A percentile compares a stretch with the other conserved stretches of the same genome.
Evolutionary conservation across 139 green algal genomes (phyloP).

Genomic region (Closterium sp.): DNA sequence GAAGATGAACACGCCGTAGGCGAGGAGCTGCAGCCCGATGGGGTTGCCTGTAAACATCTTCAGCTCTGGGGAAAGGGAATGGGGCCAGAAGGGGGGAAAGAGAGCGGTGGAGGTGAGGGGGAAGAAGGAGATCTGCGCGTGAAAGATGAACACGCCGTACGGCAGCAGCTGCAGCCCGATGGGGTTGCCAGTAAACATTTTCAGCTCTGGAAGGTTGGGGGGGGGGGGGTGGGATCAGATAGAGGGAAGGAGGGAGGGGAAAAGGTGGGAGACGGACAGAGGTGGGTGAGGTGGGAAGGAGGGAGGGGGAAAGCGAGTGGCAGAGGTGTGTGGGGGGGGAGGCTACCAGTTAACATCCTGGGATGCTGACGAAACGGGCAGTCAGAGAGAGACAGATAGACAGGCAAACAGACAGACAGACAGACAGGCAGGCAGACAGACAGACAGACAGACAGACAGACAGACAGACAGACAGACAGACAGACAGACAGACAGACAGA

Average conservation of each 20-base stretch:
- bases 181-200: constrained; percentile 74
- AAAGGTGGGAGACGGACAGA: background rate
- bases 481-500: too few species aligned
- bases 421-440: too few species aligned
- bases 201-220: constrained; percentile 50
- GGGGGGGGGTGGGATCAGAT: background rate
- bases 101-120: constrained; percentile 60
- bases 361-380: too few species aligned
- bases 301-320: too few species aligned
- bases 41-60: constrained; percentile 77
- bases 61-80: constrained; percentile 49
- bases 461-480: too few species aligned
- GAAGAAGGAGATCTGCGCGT: constrained; percentile 75
- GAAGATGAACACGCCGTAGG: constrained; percentile 85
- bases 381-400: constrained; percentile 60
- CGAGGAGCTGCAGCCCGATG: constrained; percentile 70
- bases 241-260: too few species aligned
- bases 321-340: too few species aligned
- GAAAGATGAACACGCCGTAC: constrained; percentile 69
- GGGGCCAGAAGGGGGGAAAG: background rate
- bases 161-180: constrained; percentile 70
- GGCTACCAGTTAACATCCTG: too few species aligned
- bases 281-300: too few species aligned
- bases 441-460: too few species aligned
- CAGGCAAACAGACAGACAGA: too few species aligned